Evolutionary conservation across 202 grass and related monocot genomes (phyloP).

Genomic region (Eragrostis tef): DNA sequence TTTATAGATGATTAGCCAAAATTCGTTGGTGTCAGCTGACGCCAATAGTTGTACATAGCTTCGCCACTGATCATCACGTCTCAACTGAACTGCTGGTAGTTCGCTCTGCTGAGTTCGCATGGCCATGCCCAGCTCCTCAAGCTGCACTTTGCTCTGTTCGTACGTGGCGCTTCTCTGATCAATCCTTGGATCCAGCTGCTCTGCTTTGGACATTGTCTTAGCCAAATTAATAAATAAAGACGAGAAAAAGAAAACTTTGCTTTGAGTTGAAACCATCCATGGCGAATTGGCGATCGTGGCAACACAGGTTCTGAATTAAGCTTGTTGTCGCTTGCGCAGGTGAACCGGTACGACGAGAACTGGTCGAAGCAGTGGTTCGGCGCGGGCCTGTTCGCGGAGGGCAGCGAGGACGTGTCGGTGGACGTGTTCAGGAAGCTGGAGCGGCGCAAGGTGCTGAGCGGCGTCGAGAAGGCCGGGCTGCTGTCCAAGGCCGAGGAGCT

Average conservation of each 20-base stretch:
- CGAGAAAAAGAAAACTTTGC: too few species aligned
- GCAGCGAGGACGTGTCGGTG: constrained; percentile 73
- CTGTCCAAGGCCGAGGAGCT: constrained; percentile 94
- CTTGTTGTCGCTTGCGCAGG: constrained; percentile 36
- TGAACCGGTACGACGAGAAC: constrained; percentile 83
- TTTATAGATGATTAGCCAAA: too few species aligned
- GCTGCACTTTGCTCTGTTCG: too few species aligned
- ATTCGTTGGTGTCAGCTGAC: too few species aligned
- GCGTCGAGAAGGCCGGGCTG: constrained; percentile 84
- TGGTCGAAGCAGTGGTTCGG: constrained; percentile 98
- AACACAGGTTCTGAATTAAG: too few species aligned
- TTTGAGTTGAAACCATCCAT: constrained; percentile 15
- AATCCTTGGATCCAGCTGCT: background rate
- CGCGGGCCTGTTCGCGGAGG: constrained; percentile 83
- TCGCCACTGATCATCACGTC: too few species aligned
- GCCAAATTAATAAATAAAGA: background rate
- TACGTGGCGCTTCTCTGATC: too few species aligned
- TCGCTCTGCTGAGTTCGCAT: background rate
- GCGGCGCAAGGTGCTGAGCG: constrained; percentile 86
- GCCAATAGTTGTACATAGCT: too few species aligned
- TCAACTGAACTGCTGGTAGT: too few species aligned
- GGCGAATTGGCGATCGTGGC: background rate
- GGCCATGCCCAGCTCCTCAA: too few species aligned
- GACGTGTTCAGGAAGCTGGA: constrained; percentile 95
- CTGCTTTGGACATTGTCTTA: background rate